Percentiles rank a stretch among this genome's conserved stretches.
Evolutionary conservation across 1,139 yeast species (phyloP).

Genomic region (Geotrichum europaeum): DNA sequence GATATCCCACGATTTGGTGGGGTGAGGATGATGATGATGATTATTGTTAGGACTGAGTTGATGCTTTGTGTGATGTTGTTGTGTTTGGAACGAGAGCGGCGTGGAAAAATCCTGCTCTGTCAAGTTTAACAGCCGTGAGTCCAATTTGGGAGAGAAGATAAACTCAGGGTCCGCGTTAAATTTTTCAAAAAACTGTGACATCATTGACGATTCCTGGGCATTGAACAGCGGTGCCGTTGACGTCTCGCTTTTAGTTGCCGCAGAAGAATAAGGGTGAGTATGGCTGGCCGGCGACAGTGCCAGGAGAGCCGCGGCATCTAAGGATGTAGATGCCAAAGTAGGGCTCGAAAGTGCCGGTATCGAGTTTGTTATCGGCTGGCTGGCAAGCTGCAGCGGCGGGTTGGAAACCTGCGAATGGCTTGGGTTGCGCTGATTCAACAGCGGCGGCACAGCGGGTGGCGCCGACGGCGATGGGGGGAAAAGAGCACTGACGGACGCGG

Average conservation of each 20-base stretch:
- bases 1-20: slow-evolving; percentile 3
- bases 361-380: not conserved
- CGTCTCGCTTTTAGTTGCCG: not conserved
- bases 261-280: not conserved
- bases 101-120: slow-evolving; percentile 8
- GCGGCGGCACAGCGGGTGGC: not conserved
- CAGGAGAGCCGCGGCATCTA: not conserved
- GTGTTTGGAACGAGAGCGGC: slow-evolving; percentile 4
- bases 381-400: not conserved
- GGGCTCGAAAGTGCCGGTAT: not conserved
- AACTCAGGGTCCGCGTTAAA: slow-evolving; percentile 36
- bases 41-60: not conserved
- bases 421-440: not conserved
- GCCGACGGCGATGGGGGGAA: not conserved
- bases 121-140: slow-evolving; percentile 6
- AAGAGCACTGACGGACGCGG: not conserved
- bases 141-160: slow-evolving; percentile 32
- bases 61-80: not conserved
- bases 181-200: slow-evolving; percentile 35
- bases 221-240: slow-evolving; percentile 29
- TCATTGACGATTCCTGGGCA: slow-evolving; percentile 35
- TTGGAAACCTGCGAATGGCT: not conserved
- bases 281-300: not conserved
- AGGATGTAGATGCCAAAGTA: not conserved
- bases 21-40: not conserved